Evolutionary conservation across 495 filamentous ascomycete genomes (phyloP), one percentile per base, ranked within the genome.

Genomic region (Staphylotrichum longicolle): DNA sequence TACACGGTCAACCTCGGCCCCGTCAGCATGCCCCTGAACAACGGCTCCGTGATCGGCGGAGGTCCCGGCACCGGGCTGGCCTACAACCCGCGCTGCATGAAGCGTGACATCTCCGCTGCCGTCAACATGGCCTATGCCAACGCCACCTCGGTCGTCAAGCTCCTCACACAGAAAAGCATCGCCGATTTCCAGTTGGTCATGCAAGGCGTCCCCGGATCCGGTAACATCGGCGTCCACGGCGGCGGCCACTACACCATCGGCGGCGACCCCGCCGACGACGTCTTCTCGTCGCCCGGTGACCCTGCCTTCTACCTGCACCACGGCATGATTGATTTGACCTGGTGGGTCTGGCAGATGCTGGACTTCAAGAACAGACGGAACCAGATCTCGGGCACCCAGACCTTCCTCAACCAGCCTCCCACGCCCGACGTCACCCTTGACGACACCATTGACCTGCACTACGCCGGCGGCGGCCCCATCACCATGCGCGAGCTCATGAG

Each of bases 231-330:
- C 6, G 77, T 87, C 7, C 87, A 87, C 66, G 81, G 80, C 14
- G 85, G 78, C 8, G 84, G 84, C 10, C 88, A 91, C 61, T 86
- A 82, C 68, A 75, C 80, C 3, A 82, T 88, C 56, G 87, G 69
- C 35, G 86, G 83, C 45, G 82, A 88, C 68, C 80, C 83, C 0
- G 81, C 78, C 3, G 62, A 68, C n/a, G 87, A 88, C 70, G 64
- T 85, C 15, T 88, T 78, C 64, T 74, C 71, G 5, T 85, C 50
- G 34, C 35, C 50, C 6, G 35, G 50, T 1, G 50, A 53, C n/a
- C 50, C 50, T 11, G 50, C 34, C 2, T 91, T 91, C 72, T 91
- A 74, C 65, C 72, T 85, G 12, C 88, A 91, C 68, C 88, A 90
- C 68, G 80, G 73, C 27, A 80, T 81, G 79, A 78, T 90, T 50